Evolutionary conservation across 768 basidiomycete species (phyloP).

Genomic region (Pleurotus eryngii): DNA sequence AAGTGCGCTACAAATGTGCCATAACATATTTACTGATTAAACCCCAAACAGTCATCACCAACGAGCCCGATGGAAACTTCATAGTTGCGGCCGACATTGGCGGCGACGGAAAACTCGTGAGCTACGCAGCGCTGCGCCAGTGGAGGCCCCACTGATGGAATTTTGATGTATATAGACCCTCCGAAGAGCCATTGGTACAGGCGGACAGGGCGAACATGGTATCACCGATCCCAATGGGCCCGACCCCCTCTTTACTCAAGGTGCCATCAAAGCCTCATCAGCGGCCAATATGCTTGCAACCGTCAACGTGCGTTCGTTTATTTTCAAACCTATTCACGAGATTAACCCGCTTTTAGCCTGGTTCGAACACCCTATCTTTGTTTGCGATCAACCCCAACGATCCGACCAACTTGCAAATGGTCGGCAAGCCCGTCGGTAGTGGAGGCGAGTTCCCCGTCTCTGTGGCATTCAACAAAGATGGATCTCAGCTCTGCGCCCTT

Average conservation of each 20-base stretch:
- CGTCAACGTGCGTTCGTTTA: slow-evolving; percentile 26
- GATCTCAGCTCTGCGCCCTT: slow-evolving; percentile 32
- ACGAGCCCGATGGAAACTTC: slow-evolving; percentile 43
- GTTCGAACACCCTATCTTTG: slow-evolving; percentile 41
- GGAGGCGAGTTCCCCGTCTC: slow-evolving; percentile 53
- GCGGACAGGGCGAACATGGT: slow-evolving; percentile 36
- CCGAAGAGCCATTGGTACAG: slow-evolving; percentile 25
- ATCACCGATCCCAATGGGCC: slow-evolving; percentile 26
- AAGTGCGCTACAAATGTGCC: not conserved
- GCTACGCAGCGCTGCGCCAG: not conserved
- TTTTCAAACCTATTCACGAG: not conserved
- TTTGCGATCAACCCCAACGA: slow-evolving; percentile 40
- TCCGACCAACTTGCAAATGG: slow-evolving; percentile 36
- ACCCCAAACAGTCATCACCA: slow-evolving; percentile 40
- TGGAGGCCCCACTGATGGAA: no score
- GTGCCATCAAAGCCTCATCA: slow-evolving; percentile 33
- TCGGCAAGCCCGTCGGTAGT: slow-evolving; percentile 40
- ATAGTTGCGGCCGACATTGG: slow-evolving; percentile 40
- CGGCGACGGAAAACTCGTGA: slow-evolving; percentile 38
- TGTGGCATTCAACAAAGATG: slow-evolving; percentile 31
- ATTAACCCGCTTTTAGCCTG: slow-evolving; percentile 28
- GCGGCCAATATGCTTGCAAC: slow-evolving; percentile 31
- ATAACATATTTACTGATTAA: not conserved
- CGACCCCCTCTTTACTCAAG: slow-evolving; percentile 41
- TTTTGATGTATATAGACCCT: slow-evolving; percentile 21